These are phyloP conservation scores for Caloboletus firmus DNA, from an alignment of 1,284 basidiomycete genomes.

Conservation along the genomic window DNA sequence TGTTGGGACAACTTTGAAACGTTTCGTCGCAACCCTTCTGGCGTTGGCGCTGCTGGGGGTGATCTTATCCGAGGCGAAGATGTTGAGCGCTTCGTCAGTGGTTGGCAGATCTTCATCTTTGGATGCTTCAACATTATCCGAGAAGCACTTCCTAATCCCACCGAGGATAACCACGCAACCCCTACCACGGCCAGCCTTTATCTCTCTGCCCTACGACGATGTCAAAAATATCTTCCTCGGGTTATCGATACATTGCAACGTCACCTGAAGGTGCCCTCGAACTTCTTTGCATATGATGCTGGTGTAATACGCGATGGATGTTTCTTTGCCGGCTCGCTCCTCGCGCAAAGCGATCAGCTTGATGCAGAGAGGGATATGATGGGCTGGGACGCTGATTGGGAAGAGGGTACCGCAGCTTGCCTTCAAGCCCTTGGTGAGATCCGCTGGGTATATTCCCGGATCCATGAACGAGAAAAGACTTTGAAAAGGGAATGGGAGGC, in stretches of 20 bases:
- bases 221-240: slow-evolving; percentile 51
- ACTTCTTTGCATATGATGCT: slow-evolving; percentile 79
- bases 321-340: slow-evolving; percentile 75
- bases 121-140: slow-evolving; percentile 52
- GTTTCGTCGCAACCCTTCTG: slow-evolving; percentile 44
- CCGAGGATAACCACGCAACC: not conserved
- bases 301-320: slow-evolving; percentile 77
- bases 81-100: slow-evolving; percentile 56
- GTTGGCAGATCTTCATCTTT: slow-evolving; percentile 50
- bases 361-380: slow-evolving; percentile 43
- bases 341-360: slow-evolving; percentile 52
- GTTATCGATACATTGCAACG: slow-evolving; percentile 63
- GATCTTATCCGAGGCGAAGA: slow-evolving; percentile 54
- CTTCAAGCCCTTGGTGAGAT: slow-evolving; percentile 72
- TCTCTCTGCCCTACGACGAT: slow-evolving; percentile 47
- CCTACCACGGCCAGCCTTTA: slow-evolving; percentile 42
- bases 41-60: slow-evolving; percentile 38
- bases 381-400: slow-evolving; percentile 48
- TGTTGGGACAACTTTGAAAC: slow-evolving; percentile 81
- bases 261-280: slow-evolving; percentile 46
- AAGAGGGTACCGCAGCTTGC: slow-evolving; percentile 71
- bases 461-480: slow-evolving; percentile 65
- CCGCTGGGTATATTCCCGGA: slow-evolving; percentile 78
- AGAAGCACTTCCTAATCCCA: slow-evolving; percentile 24
- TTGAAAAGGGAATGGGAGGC: slow-evolving; percentile 64